Conservation (phyloP, 345 rosid species). For the Gossypium mustelinum region DNA sequence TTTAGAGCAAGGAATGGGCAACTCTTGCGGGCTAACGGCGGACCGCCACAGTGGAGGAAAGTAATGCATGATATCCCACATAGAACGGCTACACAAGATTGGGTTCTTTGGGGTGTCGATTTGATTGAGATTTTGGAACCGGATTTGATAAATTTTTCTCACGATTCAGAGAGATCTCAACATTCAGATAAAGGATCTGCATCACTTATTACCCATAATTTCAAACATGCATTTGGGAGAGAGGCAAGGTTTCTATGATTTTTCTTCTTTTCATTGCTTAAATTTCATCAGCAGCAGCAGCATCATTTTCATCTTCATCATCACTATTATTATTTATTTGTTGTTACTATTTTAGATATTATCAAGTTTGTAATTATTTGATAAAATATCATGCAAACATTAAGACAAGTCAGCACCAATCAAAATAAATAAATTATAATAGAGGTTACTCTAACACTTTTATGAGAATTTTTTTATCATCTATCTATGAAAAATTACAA, state of each 20-base stretch:
- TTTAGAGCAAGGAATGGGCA: conserved; percentile 44
- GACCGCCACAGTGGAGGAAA: conserved; percentile 80
- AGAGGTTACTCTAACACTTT: no score
- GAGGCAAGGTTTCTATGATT: background rate
- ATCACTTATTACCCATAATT: background rate
- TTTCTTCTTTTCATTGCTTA: no score
- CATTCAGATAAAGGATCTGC: background rate
- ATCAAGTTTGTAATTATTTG: no score
- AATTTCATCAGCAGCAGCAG: no score
- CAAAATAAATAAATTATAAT: no score
- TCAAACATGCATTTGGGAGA: background rate
- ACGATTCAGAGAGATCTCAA: background rate
- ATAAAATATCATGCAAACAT: no score
- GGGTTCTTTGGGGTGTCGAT: conserved; percentile 81
- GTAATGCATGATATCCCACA: conserved; percentile 69
- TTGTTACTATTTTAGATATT: no score
- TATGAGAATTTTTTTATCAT: no score
- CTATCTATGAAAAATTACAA: no score
- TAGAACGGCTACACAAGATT: conserved; percentile 51
- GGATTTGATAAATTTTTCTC: background rate
- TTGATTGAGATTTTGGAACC: conserved; percentile 27
- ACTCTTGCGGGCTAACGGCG: conserved; percentile 65
- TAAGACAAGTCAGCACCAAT: no score
- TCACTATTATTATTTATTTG: no score
- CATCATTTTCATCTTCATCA: no score